phyloP scores from a whole-genome alignment of 2,329 filamentous ascomycete genomes.

The Cladophialophora yegresii region DNA sequence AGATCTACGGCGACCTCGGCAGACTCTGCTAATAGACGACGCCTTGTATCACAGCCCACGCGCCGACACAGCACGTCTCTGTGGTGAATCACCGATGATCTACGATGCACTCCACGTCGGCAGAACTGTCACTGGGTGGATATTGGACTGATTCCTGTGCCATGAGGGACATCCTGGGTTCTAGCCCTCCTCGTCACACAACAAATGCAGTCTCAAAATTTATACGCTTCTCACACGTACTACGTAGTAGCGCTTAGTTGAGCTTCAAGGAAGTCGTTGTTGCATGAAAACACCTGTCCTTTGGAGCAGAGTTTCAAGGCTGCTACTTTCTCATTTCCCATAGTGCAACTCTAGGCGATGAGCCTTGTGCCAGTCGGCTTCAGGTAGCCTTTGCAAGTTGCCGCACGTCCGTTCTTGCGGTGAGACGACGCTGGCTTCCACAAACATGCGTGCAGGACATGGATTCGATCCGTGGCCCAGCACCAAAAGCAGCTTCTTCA shows the following conservation, averaged over 20 bases:
- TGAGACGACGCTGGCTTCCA: not conserved
- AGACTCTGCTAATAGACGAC: not conserved
- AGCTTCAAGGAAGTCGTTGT: not conserved
- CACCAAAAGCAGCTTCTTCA: not conserved
- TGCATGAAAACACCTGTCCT: not conserved
- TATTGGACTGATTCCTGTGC: not conserved
- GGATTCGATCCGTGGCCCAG: not conserved
- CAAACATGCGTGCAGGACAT: not conserved
- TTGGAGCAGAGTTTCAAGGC: constrained; percentile 11
- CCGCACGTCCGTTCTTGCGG: not conserved
- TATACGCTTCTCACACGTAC: not conserved
- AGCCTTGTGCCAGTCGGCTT: not conserved
- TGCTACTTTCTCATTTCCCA: constrained; percentile 16
- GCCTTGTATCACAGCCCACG: not conserved
- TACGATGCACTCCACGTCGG: not conserved
- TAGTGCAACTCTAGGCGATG: not conserved
- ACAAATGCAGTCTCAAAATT: no score
- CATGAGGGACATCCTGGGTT: not conserved
- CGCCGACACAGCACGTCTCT: not conserved
- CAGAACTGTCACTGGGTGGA: not conserved
- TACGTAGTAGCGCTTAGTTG: not conserved
- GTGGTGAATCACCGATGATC: not conserved
- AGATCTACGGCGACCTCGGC: not conserved
- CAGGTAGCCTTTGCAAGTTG: constrained; percentile 13
- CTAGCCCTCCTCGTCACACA: not conserved